These are phyloP conservation scores for Peniophora sp. DNA, from an alignment of 1,284 basidiomycete genomes.

Conservation along the genomic window DNA sequence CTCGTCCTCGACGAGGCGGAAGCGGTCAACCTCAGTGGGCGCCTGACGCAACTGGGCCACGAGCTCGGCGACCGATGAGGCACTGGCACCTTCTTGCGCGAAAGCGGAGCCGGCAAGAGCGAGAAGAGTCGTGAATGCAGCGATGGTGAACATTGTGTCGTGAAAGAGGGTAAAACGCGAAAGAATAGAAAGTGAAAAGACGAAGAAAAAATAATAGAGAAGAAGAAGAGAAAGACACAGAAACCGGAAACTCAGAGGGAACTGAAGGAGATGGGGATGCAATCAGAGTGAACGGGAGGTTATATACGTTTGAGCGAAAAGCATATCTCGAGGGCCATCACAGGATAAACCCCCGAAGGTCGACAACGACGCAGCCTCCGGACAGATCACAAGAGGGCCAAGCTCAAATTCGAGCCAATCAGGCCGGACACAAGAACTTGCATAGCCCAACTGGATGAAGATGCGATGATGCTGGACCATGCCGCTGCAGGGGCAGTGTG, in stretches of 20 bases:
- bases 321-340: neutral
- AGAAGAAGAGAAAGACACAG: neutral
- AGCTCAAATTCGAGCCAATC: too few species aligned
- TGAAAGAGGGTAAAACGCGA: neutral
- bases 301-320: neutral
- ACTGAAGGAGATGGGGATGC: neutral
- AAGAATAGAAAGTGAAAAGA: neutral
- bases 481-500: too few species aligned
- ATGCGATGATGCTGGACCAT: too few species aligned
- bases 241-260: neutral
- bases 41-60: neutral
- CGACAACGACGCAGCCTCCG: neutral
- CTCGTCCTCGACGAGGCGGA: neutral
- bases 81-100: neutral
- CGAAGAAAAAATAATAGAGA: neutral
- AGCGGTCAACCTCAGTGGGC: constrained; percentile 1
- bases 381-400: too few species aligned
- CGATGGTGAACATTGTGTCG: constrained; percentile 1
- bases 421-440: too few species aligned
- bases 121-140: neutral
- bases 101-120: neutral
- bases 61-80: neutral
- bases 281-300: neutral
- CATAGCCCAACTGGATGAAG: too few species aligned
- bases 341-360: neutral